A percentile compares a stretch with the other conserved stretches of the same genome.
Evolutionary conservation across 2,329 filamentous ascomycete species (phyloP).

Genomic region (Aspergillus melleus): DNA sequence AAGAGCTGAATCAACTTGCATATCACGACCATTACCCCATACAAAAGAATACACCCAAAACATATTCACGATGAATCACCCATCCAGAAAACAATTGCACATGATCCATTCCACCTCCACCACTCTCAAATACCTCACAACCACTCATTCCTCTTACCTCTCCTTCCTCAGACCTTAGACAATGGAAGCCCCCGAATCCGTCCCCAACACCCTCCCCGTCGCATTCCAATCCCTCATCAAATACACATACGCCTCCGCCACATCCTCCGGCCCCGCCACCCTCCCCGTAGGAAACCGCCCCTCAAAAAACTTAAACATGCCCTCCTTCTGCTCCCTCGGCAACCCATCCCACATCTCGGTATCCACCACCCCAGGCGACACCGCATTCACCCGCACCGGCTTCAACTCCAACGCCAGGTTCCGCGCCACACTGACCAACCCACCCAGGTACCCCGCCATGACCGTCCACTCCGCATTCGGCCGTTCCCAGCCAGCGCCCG

Average conservation of each 20-base stretch:
- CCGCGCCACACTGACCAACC: constrained; percentile 33
- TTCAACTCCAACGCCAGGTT: constrained; percentile 43
- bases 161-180: not conserved
- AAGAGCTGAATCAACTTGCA: no score
- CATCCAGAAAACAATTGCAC: no score
- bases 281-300: constrained; percentile 21
- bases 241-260: constrained; percentile 48
- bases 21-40: no score
- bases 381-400: constrained; percentile 44
- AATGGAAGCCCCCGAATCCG: constrained; percentile 35
- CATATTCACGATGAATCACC: no score
- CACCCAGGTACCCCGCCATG: constrained; percentile 24
- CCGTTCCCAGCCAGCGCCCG: constrained; percentile 35
- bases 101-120: not conserved
- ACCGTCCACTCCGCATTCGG: constrained; percentile 37
- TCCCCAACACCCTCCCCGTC: constrained; percentile 35
- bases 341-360: constrained; percentile 39
- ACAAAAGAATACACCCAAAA: no score
- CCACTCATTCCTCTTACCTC: no score
- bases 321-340: constrained; percentile 10
- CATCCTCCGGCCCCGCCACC: constrained; percentile 34
- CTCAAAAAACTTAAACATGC: constrained; percentile 29
- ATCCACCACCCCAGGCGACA: constrained; percentile 43
- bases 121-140: no score
- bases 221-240: constrained; percentile 45